Conservation (phyloP, 257 asterid genomes). For the Solanum lignicaule region DNA sequence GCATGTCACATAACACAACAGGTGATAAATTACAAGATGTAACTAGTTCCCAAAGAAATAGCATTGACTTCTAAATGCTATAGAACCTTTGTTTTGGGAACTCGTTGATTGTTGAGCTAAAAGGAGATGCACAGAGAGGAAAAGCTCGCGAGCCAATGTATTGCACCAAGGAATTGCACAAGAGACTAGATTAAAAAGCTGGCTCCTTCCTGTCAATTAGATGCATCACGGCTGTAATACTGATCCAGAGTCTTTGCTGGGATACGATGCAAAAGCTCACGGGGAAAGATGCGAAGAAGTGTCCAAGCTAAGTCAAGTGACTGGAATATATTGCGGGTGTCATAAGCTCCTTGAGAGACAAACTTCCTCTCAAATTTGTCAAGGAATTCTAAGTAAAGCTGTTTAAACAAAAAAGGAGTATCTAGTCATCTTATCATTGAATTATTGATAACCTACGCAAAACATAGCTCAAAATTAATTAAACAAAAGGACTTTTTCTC, state of each 20-base stretch:
- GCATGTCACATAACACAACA: neutral
- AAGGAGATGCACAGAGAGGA: neutral
- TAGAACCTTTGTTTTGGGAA: neutral
- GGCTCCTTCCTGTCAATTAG: conserved; percentile 27
- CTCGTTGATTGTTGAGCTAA: neutral
- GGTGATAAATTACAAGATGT: neutral
- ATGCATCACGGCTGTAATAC: conserved; percentile 82
- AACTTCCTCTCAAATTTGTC: conserved; percentile 84
- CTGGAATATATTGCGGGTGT: conserved; percentile 82
- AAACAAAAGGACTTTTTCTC: neutral
- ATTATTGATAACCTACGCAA: neutral
- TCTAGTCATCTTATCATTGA: neutral
- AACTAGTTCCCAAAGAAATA: neutral
- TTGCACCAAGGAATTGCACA: neutral
- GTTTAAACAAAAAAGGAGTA: conserved; percentile 2
- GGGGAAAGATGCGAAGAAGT: conserved; percentile 89
- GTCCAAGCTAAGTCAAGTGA: conserved; percentile 99
- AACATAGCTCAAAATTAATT: neutral
- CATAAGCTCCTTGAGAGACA: conserved; percentile 73
- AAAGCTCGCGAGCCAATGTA: neutral
- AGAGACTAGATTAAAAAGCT: conserved; percentile 1
- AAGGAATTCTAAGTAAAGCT: conserved; percentile 73
- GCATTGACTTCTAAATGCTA: neutral
- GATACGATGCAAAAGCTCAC: conserved; percentile 95
- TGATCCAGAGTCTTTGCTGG: conserved; percentile 93